Percentiles rank a stretch among this genome's conserved stretches.
These are phyloP conservation scores for Quercus suber DNA, from an alignment of 306 rosid species.

Conservation along the genomic window DNA sequence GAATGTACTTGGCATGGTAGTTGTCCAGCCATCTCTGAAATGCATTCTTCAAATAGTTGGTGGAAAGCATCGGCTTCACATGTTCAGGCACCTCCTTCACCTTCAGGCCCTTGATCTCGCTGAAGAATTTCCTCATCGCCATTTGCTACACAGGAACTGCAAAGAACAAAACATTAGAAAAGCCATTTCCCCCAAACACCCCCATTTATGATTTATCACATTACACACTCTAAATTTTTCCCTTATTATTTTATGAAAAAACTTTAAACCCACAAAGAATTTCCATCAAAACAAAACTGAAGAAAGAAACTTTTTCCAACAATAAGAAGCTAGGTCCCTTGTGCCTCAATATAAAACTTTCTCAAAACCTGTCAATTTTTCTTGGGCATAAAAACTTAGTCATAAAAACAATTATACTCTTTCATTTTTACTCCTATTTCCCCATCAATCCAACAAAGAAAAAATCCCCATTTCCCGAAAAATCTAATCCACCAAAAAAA, in stretches of 20 bases:
- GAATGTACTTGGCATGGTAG: slow-evolving; percentile 74
- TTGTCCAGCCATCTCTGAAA: slow-evolving; percentile 55
- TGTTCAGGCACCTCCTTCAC: slow-evolving; percentile 57
- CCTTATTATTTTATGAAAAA: not conserved
- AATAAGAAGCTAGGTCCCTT: not conserved
- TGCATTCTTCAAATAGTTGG: slow-evolving; percentile 42
- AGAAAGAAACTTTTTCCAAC: not conserved
- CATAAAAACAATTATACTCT: not conserved
- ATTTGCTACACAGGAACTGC: slow-evolving; percentile 22
- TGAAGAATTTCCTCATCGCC: slow-evolving; percentile 69
- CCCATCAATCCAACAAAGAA: not conserved
- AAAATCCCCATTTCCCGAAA: not conserved
- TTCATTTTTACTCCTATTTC: not conserved
- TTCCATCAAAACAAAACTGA: not conserved
- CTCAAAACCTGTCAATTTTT: not conserved
- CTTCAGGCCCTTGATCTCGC: slow-evolving; percentile 67
- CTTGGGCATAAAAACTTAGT: no score
- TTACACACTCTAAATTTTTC: not conserved
- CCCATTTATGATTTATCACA: not conserved
- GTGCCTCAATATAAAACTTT: not conserved
- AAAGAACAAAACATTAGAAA: not conserved
- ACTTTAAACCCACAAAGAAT: not conserved
- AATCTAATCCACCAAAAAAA: not conserved
- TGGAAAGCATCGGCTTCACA: slow-evolving; percentile 64
- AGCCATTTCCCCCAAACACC: not conserved